phyloP scores from a whole-genome alignment of 306 rosid genomes.

The Prunus dulcis region DNA sequence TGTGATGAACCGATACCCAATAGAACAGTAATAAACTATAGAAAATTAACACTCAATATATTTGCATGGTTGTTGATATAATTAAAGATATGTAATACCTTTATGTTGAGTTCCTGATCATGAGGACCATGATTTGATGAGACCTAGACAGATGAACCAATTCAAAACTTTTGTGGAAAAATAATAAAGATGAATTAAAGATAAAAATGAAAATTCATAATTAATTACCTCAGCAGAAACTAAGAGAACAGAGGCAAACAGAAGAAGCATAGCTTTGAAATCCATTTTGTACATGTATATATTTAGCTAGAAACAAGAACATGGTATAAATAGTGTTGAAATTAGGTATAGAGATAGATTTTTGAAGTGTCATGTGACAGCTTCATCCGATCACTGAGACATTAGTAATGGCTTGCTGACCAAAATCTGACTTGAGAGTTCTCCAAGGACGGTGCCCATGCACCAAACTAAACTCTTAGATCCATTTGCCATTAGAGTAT shows the following conservation, averaged over 20 bases:
- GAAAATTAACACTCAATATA: not conserved
- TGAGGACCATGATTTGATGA: not conserved
- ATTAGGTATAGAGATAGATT: not conserved
- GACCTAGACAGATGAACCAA: not conserved
- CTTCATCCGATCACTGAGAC: slow-evolving; percentile 12
- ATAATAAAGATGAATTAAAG: not conserved
- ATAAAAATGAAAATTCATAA: not conserved
- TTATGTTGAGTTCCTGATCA: not conserved
- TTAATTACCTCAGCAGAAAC: not conserved
- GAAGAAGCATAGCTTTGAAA: slow-evolving; percentile 1
- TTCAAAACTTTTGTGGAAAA: not conserved
- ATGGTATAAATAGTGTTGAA: not conserved
- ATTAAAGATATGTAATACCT: not conserved
- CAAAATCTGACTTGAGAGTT: slow-evolving; percentile 11
- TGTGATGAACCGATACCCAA: not conserved
- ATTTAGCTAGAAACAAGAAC: not conserved
- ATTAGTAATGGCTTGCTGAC: slow-evolving; percentile 19
- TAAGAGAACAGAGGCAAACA: slow-evolving; percentile 2
- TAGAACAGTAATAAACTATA: not conserved
- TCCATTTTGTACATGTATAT: not conserved
- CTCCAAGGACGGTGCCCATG: slow-evolving; percentile 1
- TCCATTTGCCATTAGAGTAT: not conserved
- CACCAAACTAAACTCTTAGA: not conserved
- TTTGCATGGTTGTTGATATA: not conserved
- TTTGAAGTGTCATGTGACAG: slow-evolving; percentile 7